Evolutionary conservation across 306 rosid species (phyloP), one percentile per base, ranked within the genome.

Genomic region (Clitoria ternatea): DNA sequence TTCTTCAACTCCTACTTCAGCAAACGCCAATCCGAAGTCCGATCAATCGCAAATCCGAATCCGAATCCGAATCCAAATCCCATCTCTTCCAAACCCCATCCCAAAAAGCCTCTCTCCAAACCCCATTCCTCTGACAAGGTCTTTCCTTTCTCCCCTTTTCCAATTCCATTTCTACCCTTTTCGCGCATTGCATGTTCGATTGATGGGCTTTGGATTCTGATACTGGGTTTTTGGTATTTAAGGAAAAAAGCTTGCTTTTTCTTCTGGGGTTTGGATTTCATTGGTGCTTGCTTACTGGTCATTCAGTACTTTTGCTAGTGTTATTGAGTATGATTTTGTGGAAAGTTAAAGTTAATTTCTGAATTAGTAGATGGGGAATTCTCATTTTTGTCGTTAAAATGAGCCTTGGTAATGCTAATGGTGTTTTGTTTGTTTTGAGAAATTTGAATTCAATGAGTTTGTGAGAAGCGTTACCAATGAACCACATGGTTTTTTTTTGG

Each of bases 91-190:
- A 74, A 89, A 61, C 53, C 62, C 15, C 53, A 59, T 15, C 15
- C 69, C 55, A 91, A 85, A 79, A 95, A 95, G 80, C 24, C 84
- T 53, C 88, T 86, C 78, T 54, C 79, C 73, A 89, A 72, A 72
- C 61, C 87, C 57, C 92, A 93, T 60, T 78, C 96, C 65, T 83
- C 95, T 43, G 96, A 91, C 36, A 94, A 91, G 96, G 99, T 89
- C 7, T 1, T 14, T 67, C 54, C 54, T 61, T 5, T 20, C 17
- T 3, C 1, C 32, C 27, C 18, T 44, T 7, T 0, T 32, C 53
- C 32, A 70, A 13, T 33, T 26, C 14, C 6, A 33, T 7, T 68
- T 59, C 0, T 24, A 32, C 9, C 65, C 24, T 30, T 70, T 43
- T 3, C 43, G 1, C 6, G 39, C 39, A 5, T 35, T 55, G n/a